Base-by-base conservation (phyloP, 2,329 filamentous ascomycete species). In the Colletotrichum cordylinicola region DNA sequence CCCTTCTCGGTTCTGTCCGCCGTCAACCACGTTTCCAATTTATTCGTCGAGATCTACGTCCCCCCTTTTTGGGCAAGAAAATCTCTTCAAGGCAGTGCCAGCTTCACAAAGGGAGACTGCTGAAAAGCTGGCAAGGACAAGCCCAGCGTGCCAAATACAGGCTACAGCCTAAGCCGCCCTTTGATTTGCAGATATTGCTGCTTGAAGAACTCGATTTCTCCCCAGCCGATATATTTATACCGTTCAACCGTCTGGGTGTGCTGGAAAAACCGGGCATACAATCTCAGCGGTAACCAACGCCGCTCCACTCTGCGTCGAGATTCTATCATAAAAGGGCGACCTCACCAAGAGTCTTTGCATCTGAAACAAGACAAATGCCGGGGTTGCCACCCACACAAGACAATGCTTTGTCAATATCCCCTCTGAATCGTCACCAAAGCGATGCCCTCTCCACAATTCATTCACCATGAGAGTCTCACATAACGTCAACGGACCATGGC, bases 261-360 rank as follows among this genome's bases (percentile, higher is more conserved):
- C 24, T 27, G 4, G 3, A 27, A 27, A 27, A 5, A 27, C 24
- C 2, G 24, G 4, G 24, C 24, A 27, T 5, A 27, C 24, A 5
- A 2, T 48, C 39, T n/a, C 39, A n/a, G n/a, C 9, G 10, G 39
- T n/a, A 10, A 6, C 9, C 39, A 18, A n/a, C 9, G 39, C 9
- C 9, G 18, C 6, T n/a, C 10, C 18, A 48, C 6, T 0, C 43
- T 13, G 10, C 6, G n/a, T 21, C 9, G 9, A 48, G 18, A 1
- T 7, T 4, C n/a, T 12, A 21, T 3, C 2, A 43, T 1, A 21
- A 21, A 48, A 13, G 18, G 0, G 10, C 3, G 43, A 1, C 10
- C 1, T 3, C 43, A 13, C 18, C 43, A 6, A 21, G n/a, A 4
- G 2, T 9, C 2, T 48, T 21, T 2, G 6, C 18, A 48, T 48